Percentiles rank a stretch among this genome's conserved stretches.
These are phyloP conservation scores for Solanum bulbocastanum DNA, from an alignment of 257 asterid species.

Conservation along the genomic window DNA sequence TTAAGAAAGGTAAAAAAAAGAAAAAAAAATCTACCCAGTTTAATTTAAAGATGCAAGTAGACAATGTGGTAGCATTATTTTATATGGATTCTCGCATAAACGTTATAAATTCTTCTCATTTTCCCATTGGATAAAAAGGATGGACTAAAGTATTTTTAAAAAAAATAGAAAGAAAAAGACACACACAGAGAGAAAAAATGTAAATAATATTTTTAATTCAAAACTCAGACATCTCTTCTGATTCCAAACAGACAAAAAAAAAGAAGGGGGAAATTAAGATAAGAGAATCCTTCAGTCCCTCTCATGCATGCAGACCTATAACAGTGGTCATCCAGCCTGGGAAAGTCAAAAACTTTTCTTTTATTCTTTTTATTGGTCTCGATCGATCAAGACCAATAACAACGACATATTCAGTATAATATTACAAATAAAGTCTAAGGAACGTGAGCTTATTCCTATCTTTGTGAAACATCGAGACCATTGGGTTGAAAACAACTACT, in stretches of 20 bases:
- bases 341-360: neutral
- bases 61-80: neutral
- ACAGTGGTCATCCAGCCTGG: neutral
- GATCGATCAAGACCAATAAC: neutral
- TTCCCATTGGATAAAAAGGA: neutral
- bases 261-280: neutral
- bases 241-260: neutral
- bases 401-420: too few species aligned
- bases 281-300: neutral
- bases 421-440: too few species aligned
- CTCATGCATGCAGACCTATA: neutral
- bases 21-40: neutral
- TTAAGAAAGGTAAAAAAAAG: neutral
- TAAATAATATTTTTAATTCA: neutral
- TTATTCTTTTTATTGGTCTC: neutral
- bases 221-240: neutral
- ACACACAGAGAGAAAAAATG: neutral
- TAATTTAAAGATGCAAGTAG: neutral
- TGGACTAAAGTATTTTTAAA: neutral
- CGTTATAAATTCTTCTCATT: neutral
- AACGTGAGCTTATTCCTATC: too few species aligned
- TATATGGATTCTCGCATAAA: neutral
- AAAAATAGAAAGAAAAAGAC: neutral
- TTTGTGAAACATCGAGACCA: neutral
- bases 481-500: neutral